Evolutionary conservation across 768 basidiomycete genomes (phyloP).

Genomic region (Pleurotus sapidus): DNA sequence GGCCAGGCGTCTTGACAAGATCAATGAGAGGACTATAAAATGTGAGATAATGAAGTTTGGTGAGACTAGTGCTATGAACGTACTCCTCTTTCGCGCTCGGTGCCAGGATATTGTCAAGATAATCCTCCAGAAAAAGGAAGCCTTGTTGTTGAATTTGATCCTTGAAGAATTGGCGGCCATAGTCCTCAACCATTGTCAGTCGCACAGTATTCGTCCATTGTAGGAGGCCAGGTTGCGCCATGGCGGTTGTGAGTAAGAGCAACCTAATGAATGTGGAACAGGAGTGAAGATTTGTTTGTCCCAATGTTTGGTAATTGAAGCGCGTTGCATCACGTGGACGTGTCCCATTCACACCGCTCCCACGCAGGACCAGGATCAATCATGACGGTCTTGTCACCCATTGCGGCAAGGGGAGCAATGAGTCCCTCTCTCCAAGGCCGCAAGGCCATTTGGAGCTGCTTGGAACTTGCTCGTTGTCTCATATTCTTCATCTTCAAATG

Average conservation of each 20-base stretch:
- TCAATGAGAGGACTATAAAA: constrained; percentile 30
- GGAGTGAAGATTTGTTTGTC: constrained; percentile 1
- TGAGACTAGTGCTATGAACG: constrained; percentile 14
- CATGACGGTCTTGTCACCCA: no score
- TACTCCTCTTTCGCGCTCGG: constrained; percentile 67
- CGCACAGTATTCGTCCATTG: constrained; percentile 70
- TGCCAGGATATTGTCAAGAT: constrained; percentile 65
- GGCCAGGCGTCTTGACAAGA: constrained; percentile 80
- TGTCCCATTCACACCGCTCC: background rate
- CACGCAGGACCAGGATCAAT: no score
- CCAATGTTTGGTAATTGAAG: background rate
- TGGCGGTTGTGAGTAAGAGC: constrained; percentile 15
- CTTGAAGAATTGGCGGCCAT: constrained; percentile 66
- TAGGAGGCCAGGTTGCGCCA: constrained; percentile 53
- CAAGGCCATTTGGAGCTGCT: no score
- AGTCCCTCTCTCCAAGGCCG: no score
- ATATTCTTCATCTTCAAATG: no score
- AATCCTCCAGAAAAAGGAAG: constrained; percentile 77
- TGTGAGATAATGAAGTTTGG: background rate
- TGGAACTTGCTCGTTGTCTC: no score
- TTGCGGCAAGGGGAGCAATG: no score
- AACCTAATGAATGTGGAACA: background rate
- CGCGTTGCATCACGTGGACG: constrained; percentile 26
- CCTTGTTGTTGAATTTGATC: constrained; percentile 75
- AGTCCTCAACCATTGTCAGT: constrained; percentile 67